Evolutionary conservation across 495 filamentous ascomycete genomes (phyloP).

Genomic region (Penicillium crystallinum): DNA sequence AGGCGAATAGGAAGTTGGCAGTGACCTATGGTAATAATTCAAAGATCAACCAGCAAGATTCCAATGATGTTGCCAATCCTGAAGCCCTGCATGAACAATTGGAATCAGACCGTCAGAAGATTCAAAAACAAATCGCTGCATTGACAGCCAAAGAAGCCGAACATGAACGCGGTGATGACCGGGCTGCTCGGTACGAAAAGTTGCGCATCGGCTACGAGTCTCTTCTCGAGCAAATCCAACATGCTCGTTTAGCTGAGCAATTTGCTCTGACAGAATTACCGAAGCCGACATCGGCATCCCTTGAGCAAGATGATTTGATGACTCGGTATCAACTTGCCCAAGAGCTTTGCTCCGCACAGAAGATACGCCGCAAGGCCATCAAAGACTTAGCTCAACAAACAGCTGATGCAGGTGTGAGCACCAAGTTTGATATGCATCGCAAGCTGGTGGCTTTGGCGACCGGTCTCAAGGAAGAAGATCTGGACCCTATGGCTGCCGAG

Average conservation of each 20-base stretch:
- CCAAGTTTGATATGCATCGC: slow-evolving; percentile 49
- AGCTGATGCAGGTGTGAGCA: slow-evolving; percentile 45
- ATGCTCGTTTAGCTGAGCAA: slow-evolving; percentile 22
- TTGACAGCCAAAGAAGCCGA: slow-evolving; percentile 31
- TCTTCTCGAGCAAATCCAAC: slow-evolving; percentile 40
- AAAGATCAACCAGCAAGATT: slow-evolving; percentile 33
- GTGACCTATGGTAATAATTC: slow-evolving; percentile 38
- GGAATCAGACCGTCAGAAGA: slow-evolving; percentile 42
- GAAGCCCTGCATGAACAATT: slow-evolving; percentile 40
- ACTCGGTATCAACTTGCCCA: slow-evolving; percentile 30
- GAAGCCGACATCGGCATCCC: slow-evolving; percentile 8
- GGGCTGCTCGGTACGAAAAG: slow-evolving; percentile 34
- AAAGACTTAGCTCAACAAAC: slow-evolving; percentile 43
- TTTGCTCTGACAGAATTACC: slow-evolving; percentile 15
- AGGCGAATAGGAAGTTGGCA: slow-evolving; percentile 41
- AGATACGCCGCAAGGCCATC: slow-evolving; percentile 37
- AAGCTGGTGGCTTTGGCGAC: slow-evolving; percentile 49
- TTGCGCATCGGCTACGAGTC: slow-evolving; percentile 33
- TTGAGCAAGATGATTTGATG: slow-evolving; percentile 25
- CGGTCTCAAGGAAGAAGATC: slow-evolving; percentile 45
- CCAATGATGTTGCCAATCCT: slow-evolving; percentile 39
- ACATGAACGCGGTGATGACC: slow-evolving; percentile 25
- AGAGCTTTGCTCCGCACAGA: slow-evolving; percentile 37
- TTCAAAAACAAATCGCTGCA: slow-evolving; percentile 28
- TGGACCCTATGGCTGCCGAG: slow-evolving; percentile 46